Percentiles rank a stretch among this genome's conserved stretches.
These are phyloP conservation scores for Mitragyna speciosa DNA, from an alignment of 257 asterid species.

Conservation along the genomic window DNA sequence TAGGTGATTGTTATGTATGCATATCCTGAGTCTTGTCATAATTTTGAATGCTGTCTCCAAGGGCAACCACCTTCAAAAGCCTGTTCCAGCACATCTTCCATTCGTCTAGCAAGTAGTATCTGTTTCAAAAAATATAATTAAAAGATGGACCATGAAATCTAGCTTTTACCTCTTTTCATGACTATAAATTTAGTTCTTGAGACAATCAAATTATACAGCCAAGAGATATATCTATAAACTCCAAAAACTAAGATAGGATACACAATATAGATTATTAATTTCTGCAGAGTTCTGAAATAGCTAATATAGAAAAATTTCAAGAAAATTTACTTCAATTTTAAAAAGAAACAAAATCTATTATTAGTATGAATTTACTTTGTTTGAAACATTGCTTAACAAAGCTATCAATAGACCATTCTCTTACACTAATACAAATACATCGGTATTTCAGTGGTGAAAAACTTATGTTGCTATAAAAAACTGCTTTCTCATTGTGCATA, in stretches of 20 bases:
- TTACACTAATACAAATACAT: not conserved
- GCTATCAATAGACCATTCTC: not conserved
- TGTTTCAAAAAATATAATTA: constrained; percentile 29
- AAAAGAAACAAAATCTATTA: not conserved
- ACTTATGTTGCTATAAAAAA: not conserved
- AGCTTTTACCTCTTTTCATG: not conserved
- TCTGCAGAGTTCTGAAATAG: not conserved
- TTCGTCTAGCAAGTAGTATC: constrained; percentile 79
- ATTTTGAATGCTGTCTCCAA: constrained; percentile 68
- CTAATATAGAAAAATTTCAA: not conserved
- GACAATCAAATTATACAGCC: not conserved
- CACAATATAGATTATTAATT: not conserved
- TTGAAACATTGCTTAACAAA: not conserved
- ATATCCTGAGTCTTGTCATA: constrained; percentile 39
- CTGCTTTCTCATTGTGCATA: not conserved
- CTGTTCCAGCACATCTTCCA: constrained; percentile 97
- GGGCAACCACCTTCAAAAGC: constrained; percentile 99
- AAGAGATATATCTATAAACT: not conserved
- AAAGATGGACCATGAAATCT: constrained; percentile 2
- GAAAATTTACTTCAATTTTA: not conserved
- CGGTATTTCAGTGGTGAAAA: not conserved
- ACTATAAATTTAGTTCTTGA: not conserved
- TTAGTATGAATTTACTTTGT: not conserved
- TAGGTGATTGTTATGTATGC: not conserved
- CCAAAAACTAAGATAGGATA: not conserved